Evolutionary conservation across 2,329 filamentous ascomycete species (phyloP).

Genomic region (Epichloe glyceriae): DNA sequence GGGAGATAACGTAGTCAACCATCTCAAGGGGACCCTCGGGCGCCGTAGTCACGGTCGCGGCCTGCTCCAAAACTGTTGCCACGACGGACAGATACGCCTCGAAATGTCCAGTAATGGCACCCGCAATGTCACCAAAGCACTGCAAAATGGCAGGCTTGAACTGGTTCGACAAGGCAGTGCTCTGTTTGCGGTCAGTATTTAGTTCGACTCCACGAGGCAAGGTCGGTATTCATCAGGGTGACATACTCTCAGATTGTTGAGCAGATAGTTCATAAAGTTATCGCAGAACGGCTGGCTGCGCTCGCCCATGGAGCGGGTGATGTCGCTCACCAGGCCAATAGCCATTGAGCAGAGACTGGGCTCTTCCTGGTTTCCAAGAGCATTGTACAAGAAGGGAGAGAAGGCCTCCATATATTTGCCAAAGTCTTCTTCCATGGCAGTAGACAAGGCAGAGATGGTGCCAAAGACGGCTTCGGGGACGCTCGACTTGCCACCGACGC

Average conservation of each 20-base stretch:
- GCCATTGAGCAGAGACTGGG: conserved; percentile 90
- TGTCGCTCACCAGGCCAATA: conserved; percentile 93
- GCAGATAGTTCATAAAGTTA: conserved; percentile 92
- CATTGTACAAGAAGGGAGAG: conserved; percentile 82
- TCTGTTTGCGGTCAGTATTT: conserved; percentile 32
- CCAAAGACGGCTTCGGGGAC: conserved; percentile 92
- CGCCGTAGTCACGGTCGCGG: conserved; percentile 66
- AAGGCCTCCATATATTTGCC: conserved; percentile 97
- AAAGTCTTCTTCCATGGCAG: conserved; percentile 84
- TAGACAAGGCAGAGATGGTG: conserved; percentile 81
- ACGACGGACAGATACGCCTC: conserved; percentile 89
- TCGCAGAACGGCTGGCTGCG: conserved; percentile 93
- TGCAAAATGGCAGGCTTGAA: conserved; percentile 97
- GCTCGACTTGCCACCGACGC: conserved; percentile 71
- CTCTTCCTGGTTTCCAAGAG: conserved; percentile 90
- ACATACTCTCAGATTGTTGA: conserved; percentile 75
- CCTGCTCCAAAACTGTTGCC: conserved; percentile 86
- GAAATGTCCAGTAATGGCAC: conserved; percentile 82
- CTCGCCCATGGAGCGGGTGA: conserved; percentile 80
- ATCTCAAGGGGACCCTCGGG: conserved; percentile 84
- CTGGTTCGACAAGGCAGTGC: conserved; percentile 77
- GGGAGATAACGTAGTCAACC: conserved; percentile 88
- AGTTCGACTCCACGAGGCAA: too few relatives aligned
- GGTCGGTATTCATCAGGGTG: neutral
- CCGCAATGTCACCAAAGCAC: conserved; percentile 95